Percentiles rank a stretch among this genome's conserved stretches.
Conservation (phyloP, 768 basidiomycete genomes). For the Leccinum aurantiacum region DNA sequence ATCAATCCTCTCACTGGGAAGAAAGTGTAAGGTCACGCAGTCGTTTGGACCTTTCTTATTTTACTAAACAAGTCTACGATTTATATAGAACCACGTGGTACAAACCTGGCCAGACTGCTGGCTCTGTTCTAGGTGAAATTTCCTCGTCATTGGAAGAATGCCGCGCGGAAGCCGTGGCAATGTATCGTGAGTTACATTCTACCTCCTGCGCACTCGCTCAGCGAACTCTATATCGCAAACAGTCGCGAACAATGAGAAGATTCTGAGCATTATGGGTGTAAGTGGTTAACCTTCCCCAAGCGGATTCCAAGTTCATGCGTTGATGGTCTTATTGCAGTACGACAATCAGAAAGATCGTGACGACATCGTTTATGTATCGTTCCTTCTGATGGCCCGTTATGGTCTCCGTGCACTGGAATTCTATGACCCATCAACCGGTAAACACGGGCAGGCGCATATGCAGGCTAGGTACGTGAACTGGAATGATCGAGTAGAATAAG, state of each 20-base stretch:
- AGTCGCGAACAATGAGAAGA: conserved; percentile 76
- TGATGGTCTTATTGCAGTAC: conserved; percentile 46
- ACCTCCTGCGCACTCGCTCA: neutral
- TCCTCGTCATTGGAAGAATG: conserved; percentile 93
- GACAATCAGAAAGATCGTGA: conserved; percentile 64
- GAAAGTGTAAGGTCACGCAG: conserved; percentile 51
- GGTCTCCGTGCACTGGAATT: conserved; percentile 78
- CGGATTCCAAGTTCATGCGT: neutral
- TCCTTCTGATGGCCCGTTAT: conserved; percentile 83
- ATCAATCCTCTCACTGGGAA: conserved; percentile 81
- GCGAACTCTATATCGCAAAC: neutral
- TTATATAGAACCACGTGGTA: conserved; percentile 74
- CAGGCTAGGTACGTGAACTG: conserved; percentile 65
- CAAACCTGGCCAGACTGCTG: conserved; percentile 81
- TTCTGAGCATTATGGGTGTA: conserved; percentile 79
- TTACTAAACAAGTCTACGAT: neutral
- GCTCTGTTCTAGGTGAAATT: conserved; percentile 80
- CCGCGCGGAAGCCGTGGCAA: conserved; percentile 83
- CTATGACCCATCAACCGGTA: conserved; percentile 77
- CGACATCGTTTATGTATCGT: conserved; percentile 78
- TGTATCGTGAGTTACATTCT: conserved; percentile 58
- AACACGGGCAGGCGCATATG: conserved; percentile 91
- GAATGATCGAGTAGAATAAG: neutral
- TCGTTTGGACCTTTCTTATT: neutral
- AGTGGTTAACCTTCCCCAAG: conserved; percentile 20